Percentiles rank a stretch among this genome's conserved stretches.
Evolutionary conservation across 2,329 filamentous ascomycete genomes (phyloP).

Genomic region (Sclerotinia minor): DNA sequence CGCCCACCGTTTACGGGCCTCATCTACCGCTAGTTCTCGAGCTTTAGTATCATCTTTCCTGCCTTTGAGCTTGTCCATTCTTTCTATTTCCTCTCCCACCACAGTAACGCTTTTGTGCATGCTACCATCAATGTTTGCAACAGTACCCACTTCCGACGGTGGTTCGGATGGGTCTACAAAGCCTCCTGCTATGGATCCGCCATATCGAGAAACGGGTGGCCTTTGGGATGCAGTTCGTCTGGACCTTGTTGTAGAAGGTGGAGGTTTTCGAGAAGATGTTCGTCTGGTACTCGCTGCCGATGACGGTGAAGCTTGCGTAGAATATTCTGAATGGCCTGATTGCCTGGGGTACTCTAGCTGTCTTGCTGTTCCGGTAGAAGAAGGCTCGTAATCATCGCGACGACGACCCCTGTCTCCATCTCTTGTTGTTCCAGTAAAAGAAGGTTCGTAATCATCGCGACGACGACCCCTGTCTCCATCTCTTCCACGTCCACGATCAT

Average conservation of each 20-base stretch:
- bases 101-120: neutral
- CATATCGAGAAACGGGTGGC: neutral
- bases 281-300: neutral
- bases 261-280: neutral
- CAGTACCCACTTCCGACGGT: neutral
- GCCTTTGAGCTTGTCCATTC: too few species aligned
- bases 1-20: rapidly evolving
- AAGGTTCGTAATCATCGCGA: neutral
- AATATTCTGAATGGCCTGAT: neutral
- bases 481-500: neutral
- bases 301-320: neutral
- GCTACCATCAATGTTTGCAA: neutral
- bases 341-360: neutral
- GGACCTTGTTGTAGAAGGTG: too few species aligned
- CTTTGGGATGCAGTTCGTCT: neutral
- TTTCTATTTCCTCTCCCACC: neutral
- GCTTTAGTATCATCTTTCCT: neutral
- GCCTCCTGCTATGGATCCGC: too few species aligned
- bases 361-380: too few species aligned
- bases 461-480: neutral
- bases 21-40: neutral
- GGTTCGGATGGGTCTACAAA: neutral
- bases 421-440: too few species aligned
- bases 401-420: neutral
- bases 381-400: neutral